Evolutionary conservation across 331 rosid species (phyloP).

Genomic region (Malus hybrid): DNA sequence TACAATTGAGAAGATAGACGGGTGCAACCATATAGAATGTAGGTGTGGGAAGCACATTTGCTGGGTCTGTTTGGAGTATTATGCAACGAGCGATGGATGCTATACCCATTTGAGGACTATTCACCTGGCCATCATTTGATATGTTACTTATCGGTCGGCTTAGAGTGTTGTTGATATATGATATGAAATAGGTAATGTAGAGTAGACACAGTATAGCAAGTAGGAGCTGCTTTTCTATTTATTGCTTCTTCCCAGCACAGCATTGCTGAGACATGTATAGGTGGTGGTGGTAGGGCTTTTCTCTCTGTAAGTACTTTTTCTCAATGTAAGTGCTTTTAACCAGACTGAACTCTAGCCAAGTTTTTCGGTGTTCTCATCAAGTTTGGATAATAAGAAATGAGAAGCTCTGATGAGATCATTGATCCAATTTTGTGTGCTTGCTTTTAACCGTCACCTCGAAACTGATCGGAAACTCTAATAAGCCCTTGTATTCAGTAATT

Average conservation of each 20-base stretch:
- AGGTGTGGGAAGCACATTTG: constrained; percentile 86
- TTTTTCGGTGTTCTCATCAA: not conserved
- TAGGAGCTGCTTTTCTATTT: not conserved
- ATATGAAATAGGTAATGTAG: not conserved
- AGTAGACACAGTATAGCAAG: not conserved
- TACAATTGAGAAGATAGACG: constrained; percentile 76
- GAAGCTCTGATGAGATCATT: not conserved
- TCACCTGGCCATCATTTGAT: constrained; percentile 46
- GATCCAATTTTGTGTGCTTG: not conserved
- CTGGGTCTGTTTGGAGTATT: constrained; percentile 79
- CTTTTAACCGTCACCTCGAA: not conserved
- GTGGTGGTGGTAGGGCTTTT: not conserved
- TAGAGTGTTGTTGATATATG: not conserved
- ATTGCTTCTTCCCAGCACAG: not conserved
- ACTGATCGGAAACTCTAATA: not conserved
- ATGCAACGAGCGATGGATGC: constrained; percentile 52
- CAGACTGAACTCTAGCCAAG: not conserved
- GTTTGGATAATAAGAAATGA: not conserved
- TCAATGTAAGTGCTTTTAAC: not conserved
- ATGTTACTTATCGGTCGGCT: not conserved
- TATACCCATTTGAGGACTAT: constrained; percentile 63
- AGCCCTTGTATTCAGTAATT: not conserved
- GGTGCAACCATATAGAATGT: constrained; percentile 91
- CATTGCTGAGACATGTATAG: not conserved
- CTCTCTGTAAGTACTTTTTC: not conserved